Evolutionary conservation across 2,329 filamentous ascomycete genomes (phyloP).

Genomic region (Alternaria triticimaculans): DNA sequence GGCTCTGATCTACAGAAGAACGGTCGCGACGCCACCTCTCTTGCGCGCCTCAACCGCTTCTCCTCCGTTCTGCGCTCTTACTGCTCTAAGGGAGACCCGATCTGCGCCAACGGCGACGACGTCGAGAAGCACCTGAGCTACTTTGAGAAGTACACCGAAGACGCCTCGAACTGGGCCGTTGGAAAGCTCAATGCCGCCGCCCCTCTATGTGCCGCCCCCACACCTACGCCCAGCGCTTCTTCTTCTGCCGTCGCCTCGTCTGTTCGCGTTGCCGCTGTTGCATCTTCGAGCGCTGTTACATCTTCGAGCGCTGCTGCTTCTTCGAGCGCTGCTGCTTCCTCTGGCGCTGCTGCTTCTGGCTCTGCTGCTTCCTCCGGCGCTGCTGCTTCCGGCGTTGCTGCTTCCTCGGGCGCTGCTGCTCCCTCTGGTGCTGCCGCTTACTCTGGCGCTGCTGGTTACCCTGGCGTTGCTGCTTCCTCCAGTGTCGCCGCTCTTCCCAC

Average conservation of each 20-base stretch:
- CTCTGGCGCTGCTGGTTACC: constrained; percentile 7
- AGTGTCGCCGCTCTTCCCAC: constrained; percentile 21
- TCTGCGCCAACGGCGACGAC: constrained; percentile 68
- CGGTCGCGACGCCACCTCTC: constrained; percentile 20
- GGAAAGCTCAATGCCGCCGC: constrained; percentile 28
- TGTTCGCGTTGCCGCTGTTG: constrained; percentile 20
- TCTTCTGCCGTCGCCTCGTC: constrained; percentile 22
- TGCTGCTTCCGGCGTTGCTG: constrained; percentile 9
- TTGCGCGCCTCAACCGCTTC: constrained; percentile 29
- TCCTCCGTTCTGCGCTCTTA: constrained; percentile 65
- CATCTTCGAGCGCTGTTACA: constrained; percentile 18
- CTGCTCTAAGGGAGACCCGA: constrained; percentile 67
- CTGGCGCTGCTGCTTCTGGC: neutral
- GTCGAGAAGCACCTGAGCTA: constrained; percentile 65
- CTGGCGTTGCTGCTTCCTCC: neutral
- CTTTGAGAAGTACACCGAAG: constrained; percentile 44
- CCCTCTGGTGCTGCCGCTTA: neutral
- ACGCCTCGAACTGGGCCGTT: constrained; percentile 32
- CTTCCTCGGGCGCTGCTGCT: constrained; percentile 5
- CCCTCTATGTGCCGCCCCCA: constrained; percentile 28
- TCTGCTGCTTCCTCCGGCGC: neutral
- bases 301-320: constrained; percentile 16
- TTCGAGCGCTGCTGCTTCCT: neutral
- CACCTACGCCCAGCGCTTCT: constrained; percentile 27
- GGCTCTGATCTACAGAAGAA: constrained; percentile 22